These are phyloP conservation scores for Bruguiera sexangula DNA, from an alignment of 345 rosid genomes.

Conservation along the genomic window DNA sequence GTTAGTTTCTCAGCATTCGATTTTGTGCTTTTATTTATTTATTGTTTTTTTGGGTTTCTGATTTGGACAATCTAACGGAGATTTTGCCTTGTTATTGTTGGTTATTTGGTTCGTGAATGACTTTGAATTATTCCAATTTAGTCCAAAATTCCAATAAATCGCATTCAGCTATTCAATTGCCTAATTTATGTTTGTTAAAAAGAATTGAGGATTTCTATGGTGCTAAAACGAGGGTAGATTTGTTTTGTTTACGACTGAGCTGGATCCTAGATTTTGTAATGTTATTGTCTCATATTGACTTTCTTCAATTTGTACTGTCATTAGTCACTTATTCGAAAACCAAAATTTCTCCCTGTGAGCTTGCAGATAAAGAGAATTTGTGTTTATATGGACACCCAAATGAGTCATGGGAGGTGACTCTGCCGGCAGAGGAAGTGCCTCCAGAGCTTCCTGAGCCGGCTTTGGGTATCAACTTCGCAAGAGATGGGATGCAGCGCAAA, in stretches of 20 bases:
- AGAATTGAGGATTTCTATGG: not conserved
- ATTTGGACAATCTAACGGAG: no score
- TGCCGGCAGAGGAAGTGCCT: conserved; percentile 97
- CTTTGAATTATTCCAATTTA: no score
- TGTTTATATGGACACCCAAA: conserved; percentile 90
- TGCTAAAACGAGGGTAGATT: no score
- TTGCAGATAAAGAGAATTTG: conserved; percentile 83
- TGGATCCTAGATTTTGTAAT: no score
- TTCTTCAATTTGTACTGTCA: not conserved
- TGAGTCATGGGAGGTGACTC: conserved; percentile 90
- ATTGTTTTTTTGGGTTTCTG: not conserved
- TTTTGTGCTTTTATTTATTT: not conserved
- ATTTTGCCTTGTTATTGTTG: no score
- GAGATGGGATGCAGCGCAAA: conserved; percentile 96
- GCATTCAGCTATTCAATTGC: not conserved
- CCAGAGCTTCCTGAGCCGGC: conserved; percentile 99
- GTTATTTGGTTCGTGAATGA: no score
- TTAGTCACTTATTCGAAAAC: not conserved
- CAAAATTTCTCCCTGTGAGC: not conserved
- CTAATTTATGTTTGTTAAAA: not conserved
- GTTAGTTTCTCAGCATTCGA: conserved; percentile 36
- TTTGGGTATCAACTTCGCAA: conserved; percentile 87
- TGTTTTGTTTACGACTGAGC: no score
- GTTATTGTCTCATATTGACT: not conserved
- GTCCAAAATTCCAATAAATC: no score